Evolutionary conservation across 176 grass and related monocot species (phyloP).

Genomic region (Carex scoparia): DNA sequence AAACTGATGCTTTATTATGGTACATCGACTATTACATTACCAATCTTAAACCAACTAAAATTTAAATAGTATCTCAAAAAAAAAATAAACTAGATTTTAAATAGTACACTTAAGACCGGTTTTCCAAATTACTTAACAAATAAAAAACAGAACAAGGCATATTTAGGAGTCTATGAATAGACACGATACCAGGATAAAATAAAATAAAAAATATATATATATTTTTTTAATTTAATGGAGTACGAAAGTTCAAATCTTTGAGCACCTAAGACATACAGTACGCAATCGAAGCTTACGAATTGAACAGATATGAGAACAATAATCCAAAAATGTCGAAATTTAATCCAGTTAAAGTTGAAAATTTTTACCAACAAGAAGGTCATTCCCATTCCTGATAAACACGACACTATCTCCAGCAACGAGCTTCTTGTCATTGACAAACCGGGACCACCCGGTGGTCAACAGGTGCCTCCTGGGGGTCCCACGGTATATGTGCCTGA

Average conservation of each 20-base stretch:
- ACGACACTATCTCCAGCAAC: constrained; percentile 49
- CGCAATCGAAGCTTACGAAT: background rate
- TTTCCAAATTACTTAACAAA: background rate
- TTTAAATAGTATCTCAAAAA: too few species aligned
- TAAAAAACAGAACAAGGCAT: background rate
- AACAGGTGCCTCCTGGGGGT: constrained; percentile 75
- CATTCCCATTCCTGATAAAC: constrained; percentile 31
- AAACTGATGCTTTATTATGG: background rate
- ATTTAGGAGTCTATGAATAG: background rate
- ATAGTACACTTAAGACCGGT: background rate
- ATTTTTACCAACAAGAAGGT: constrained; percentile 10
- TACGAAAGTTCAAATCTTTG: background rate
- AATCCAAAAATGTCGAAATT: background rate
- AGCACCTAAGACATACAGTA: background rate
- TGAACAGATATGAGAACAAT: background rate
- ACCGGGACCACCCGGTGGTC: constrained; percentile 74
- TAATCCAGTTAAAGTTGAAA: background rate
- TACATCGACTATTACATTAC: background rate
- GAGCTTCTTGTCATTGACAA: constrained; percentile 77
- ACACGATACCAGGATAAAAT: background rate
- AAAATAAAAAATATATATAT: background rate
- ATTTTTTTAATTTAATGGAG: background rate
- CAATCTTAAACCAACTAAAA: too few species aligned
- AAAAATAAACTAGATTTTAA: background rate
- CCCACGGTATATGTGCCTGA: constrained; percentile 79